Base-by-base conservation (phyloP, 2,329 filamentous ascomycete species). In the Colletotrichum gloeosporioides region DNA sequence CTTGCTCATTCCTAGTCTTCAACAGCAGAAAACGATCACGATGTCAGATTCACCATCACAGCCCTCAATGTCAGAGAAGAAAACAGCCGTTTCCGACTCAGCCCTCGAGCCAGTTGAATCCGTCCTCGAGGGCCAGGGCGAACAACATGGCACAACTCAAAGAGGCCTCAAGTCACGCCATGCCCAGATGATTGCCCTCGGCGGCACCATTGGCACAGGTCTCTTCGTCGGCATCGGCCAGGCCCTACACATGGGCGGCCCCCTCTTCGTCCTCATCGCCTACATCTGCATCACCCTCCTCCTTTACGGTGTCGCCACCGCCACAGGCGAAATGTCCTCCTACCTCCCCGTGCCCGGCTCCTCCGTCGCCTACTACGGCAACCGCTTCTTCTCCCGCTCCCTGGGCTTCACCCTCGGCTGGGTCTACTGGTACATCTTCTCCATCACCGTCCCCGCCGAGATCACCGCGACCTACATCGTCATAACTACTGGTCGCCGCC, bases 401-500 rank as follows among this genome's bases (percentile, higher is more conserved):
- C 87, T 89, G 78, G 89, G 89, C 2, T 90, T 90, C 77, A 88
- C 88, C 6, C 80, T 90, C 39, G 90, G 89, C 0, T 91, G 89
- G 89, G 91, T 91, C 77, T 91, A 91, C 81, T 93, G 91, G 91
- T 92, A 93, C 44, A 36, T 39, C 16, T 62, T 22, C n/a, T n/a
- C 55, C 13, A 80, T 90, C 68, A 88, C 90, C n/a, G 66, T 84
- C 25, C 81, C 84, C 22, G 80, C 83, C 2, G 82, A 76, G 62
- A 76, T 79, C 16, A 71, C 79, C 32, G 75, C 72, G 9, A 77
- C 79, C 16, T 70, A 59, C 18, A 69, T 80, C 13, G 59, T 80
- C 32, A 80, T 80, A 18, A 79, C 15, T 80, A 78, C 44, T 80
- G 79, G 79, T 57, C 73, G 3, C 69, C 71, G 34, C 65, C 44